Evolutionary conservation across 306 rosid genomes (phyloP).

Genomic region (Luffa aegyptiaca): DNA sequence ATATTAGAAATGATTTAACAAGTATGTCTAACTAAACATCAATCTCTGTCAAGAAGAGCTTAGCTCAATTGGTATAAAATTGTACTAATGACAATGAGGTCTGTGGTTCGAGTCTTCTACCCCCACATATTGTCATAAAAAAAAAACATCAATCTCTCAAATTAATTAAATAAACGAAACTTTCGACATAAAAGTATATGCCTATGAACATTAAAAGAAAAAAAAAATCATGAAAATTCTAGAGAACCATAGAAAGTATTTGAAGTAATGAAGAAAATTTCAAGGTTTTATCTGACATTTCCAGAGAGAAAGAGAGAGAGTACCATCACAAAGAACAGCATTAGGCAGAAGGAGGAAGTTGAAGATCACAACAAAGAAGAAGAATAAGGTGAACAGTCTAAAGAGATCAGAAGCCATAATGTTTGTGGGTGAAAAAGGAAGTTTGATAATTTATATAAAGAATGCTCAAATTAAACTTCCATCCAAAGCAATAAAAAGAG

Average conservation of each 20-base stretch:
- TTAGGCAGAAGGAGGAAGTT: neutral
- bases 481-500: neutral
- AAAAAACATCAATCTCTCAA: too few relatives aligned
- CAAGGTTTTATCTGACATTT: neutral
- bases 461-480: neutral
- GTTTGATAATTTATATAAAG: neutral
- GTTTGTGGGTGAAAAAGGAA: neutral
- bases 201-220: too few relatives aligned
- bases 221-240: neutral
- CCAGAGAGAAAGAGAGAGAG: neutral
- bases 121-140: too few relatives aligned
- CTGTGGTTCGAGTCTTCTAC: too few relatives aligned
- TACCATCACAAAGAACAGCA: conserved; percentile 1
- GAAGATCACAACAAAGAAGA: neutral
- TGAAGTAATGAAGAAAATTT: neutral
- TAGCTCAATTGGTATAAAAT: too few relatives aligned
- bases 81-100: too few relatives aligned
- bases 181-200: too few relatives aligned
- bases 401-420: neutral
- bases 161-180: too few relatives aligned
- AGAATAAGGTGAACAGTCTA: neutral
- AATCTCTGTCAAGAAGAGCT: too few relatives aligned
- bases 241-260: neutral
- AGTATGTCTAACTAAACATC: too few relatives aligned
- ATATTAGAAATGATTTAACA: too few relatives aligned